Percentiles rank a stretch among this genome's conserved stretches.
phyloP scores from a whole-genome alignment of 768 basidiomycete genomes.

The Pisolithus tinctorius region DNA sequence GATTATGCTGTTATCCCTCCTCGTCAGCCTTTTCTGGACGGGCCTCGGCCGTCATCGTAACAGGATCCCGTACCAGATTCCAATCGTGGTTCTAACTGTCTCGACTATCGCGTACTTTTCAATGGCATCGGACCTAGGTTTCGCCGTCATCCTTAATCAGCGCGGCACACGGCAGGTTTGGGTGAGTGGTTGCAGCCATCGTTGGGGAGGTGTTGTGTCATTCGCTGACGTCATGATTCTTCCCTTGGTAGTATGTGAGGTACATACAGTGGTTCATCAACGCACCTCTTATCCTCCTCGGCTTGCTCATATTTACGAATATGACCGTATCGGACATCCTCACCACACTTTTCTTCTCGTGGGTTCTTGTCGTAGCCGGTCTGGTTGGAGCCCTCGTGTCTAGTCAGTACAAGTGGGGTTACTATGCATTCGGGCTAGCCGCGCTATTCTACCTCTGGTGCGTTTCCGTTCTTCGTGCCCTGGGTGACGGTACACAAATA shows the following conservation, averaged over 20 bases:
- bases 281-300: conserved; percentile 44
- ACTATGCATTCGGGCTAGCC: conserved; percentile 39
- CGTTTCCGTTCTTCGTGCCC: conserved; percentile 19
- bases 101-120: conserved; percentile 42
- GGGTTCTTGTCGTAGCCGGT: conserved; percentile 38
- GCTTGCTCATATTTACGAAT: conserved; percentile 39
- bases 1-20: conserved; percentile 38
- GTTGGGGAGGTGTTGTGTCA: neutral
- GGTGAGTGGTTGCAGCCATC: conserved; percentile 25
- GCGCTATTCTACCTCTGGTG: conserved; percentile 46
- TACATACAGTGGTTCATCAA: conserved; percentile 56
- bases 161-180: conserved; percentile 33
- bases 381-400: conserved; percentile 47
- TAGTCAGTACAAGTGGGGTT: conserved; percentile 50
- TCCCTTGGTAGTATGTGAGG: conserved; percentile 35
- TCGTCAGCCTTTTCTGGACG: conserved; percentile 32
- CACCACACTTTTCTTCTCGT: conserved; percentile 28
- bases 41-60: conserved; percentile 33
- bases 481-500: neutral
- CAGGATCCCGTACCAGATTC: conserved; percentile 45
- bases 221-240: neutral
- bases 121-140: conserved; percentile 52
- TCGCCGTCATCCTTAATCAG: conserved; percentile 33
- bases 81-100: conserved; percentile 40
- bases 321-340: conserved; percentile 45